Evolutionary conservation across 108 stramenopile genomes (phyloP), one percentile per base, ranked within the genome.

Genomic region (Hondaea fermentalgiana): DNA sequence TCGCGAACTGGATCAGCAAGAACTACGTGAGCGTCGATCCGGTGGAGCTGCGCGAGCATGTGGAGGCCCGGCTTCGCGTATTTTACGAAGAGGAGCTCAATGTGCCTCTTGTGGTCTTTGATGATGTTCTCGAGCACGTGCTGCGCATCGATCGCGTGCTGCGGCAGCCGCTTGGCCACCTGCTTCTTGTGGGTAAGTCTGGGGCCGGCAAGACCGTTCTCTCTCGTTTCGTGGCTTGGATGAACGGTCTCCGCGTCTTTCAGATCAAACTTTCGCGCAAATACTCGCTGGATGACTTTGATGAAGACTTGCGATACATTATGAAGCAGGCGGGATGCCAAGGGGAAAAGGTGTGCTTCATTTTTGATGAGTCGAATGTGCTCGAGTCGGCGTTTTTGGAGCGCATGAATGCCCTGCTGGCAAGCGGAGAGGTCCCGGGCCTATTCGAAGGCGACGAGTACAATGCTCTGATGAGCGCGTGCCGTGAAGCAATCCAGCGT

Each of bases 31-130:
- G 94, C 43, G 97, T 97, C 14, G 93, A 91, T 59, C 88, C 93
- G 71, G 94, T 95, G 6, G 97, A 96, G 57, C 92, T 99, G 45
- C 95, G 96, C 58, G 91, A 91, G 23, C 98, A 98, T 92, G 91
- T 98, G 25, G 90, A 88, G 69, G 98, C 98, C 5, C 91, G 98
- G 44, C 91, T 99, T 83, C 92, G 94, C 17, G 96, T 98, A 17
- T 99, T 99, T 91, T 97, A 98, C 89, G 99, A 99, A 89, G 99
- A 99, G 90, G 98, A 97, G 91, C 93, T 98, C 25, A 98, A 98
- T 87, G 98, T 98, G 19, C 97, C 97, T 6, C 92, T 99, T 4
- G 98, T 99, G 53, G 93, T 98, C 53, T 98, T 98, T 88, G 99
- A 99, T 92, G 89, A 88, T 17, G 47, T 92, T 5, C 57, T 92